Conservation (phyloP, 257 asterid species). For the Forsythia suspensa region DNA sequence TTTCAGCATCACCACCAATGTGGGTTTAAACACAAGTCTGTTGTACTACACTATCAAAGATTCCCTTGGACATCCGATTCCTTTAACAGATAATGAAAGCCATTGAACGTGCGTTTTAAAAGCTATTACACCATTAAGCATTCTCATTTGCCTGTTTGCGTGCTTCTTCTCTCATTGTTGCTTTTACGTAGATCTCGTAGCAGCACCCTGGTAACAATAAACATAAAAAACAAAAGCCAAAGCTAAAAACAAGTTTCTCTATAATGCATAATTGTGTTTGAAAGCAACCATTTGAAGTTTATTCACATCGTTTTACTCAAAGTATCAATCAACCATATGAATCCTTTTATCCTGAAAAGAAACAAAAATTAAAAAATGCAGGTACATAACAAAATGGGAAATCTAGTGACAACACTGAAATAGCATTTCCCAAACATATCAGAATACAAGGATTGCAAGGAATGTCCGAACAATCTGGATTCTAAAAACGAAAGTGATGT, state of each 20-base stretch:
- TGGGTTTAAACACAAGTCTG: conserved; percentile 9
- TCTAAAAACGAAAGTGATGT: not conserved
- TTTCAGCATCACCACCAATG: conserved; percentile 11
- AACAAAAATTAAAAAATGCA: too few relatives aligned
- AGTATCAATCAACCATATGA: not conserved
- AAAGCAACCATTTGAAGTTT: not conserved
- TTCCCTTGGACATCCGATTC: not conserved
- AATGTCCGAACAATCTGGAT: not conserved
- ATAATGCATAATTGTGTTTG: not conserved
- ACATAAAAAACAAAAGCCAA: not conserved
- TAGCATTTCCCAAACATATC: not conserved
- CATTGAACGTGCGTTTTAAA: not conserved
- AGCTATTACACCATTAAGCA: not conserved
- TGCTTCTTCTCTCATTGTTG: conserved; percentile 39
- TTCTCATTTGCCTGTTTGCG: conserved; percentile 34
- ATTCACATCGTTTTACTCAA: not conserved
- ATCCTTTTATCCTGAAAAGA: too few relatives aligned
- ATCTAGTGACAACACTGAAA: not conserved
- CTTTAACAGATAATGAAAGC: not conserved
- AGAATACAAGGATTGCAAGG: not conserved
- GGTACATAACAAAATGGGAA: not conserved
- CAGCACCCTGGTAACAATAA: conserved; percentile 43
- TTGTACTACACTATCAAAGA: conserved; percentile 5
- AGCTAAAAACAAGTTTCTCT: not conserved
- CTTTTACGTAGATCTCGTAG: conserved; percentile 49